phyloP scores from a whole-genome alignment of 495 filamentous ascomycete species.

The Aspergillus steynii region DNA sequence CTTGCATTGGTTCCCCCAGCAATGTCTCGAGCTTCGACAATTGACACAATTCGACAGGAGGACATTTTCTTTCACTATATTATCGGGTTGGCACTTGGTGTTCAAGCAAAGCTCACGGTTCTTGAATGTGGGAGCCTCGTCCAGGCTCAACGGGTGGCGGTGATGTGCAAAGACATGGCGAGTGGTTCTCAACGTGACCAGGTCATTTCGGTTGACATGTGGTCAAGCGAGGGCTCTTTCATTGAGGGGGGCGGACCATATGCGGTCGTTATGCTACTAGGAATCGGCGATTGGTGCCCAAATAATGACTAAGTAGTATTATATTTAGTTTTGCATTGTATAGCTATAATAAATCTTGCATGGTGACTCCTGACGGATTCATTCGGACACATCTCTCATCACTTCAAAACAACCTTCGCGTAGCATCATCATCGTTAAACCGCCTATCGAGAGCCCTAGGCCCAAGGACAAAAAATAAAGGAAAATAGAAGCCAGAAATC shows the following conservation, averaged over 20 bases:
- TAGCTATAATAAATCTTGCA: neutral
- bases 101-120: conserved; percentile 30
- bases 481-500: too few relatives aligned
- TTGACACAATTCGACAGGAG: conserved; percentile 19
- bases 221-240: neutral
- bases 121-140: conserved; percentile 39
- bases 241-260: neutral
- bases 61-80: conserved; percentile 45
- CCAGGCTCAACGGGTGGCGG: conserved; percentile 37
- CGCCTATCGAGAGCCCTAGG: too few relatives aligned
- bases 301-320: neutral
- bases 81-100: conserved; percentile 21
- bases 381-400: too few relatives aligned
- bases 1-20: conserved; percentile 70
- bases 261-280: neutral
- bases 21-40: neutral
- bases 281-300: neutral
- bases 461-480: too few relatives aligned
- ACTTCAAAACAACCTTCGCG: neutral
- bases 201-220: neutral
- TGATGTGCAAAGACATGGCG: conserved; percentile 17
- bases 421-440: too few relatives aligned
- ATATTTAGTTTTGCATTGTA: neutral
- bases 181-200: neutral
- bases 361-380: too few relatives aligned